phyloP scores from a whole-genome alignment of 176 grass and related monocot species.

The Eremochloa ophiuroides region DNA sequence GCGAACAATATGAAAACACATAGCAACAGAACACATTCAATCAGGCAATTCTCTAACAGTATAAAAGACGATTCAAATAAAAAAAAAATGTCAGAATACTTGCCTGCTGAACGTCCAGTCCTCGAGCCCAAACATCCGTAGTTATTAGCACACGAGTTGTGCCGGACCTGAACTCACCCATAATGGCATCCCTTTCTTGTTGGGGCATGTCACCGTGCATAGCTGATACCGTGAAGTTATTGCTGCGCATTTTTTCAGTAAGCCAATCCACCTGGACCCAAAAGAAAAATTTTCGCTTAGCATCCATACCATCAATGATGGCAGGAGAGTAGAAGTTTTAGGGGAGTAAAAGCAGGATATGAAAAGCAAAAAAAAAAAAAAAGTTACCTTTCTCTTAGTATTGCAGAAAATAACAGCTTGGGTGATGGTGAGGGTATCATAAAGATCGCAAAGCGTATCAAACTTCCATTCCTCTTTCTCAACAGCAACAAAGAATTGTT shows the following conservation, averaged over 20 bases:
- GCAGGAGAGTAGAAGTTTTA: neutral
- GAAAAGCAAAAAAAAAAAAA: neutral
- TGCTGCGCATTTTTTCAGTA: slow-evolving; percentile 91
- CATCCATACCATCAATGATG: slow-evolving; percentile 2
- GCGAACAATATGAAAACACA: neutral
- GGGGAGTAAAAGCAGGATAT: neutral
- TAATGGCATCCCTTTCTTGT: slow-evolving; percentile 94
- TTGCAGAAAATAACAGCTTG: slow-evolving; percentile 99
- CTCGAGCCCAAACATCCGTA: slow-evolving; percentile 89
- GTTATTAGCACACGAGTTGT: slow-evolving; percentile 82
- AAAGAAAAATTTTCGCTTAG: slow-evolving; percentile 15
- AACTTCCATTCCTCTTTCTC: slow-evolving; percentile 99
- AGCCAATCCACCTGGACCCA: slow-evolving; percentile 80
- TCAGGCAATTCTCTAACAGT: neutral
- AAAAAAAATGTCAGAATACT: slow-evolving; percentile 5
- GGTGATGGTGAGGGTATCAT: slow-evolving; percentile 94
- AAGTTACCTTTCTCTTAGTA: slow-evolving; percentile 77
- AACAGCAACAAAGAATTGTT: slow-evolving; percentile 98
- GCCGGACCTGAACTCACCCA: slow-evolving; percentile 71
- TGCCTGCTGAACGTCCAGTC: slow-evolving; percentile 93
- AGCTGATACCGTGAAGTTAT: slow-evolving; percentile 92
- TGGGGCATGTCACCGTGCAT: slow-evolving; percentile 99
- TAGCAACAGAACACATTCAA: neutral
- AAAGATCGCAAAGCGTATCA: slow-evolving; percentile 94
- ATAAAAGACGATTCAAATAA: neutral